These are phyloP conservation scores for Ramalina intermedia DNA, from an alignment of 495 filamentous ascomycete genomes.

Conservation along the genomic window DNA sequence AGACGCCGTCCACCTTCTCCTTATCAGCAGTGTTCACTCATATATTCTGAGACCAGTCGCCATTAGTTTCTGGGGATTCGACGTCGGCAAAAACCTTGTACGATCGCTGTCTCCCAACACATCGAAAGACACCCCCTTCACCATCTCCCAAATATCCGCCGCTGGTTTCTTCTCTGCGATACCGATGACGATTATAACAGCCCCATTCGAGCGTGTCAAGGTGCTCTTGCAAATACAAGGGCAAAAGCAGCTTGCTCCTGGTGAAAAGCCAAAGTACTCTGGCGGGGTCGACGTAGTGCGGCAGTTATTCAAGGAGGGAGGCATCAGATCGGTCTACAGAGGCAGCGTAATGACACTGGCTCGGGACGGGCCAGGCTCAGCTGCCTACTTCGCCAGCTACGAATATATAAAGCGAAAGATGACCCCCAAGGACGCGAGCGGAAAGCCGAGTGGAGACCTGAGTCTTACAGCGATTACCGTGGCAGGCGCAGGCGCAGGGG, in stretches of 20 bases:
- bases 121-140: slow-evolving; percentile 45
- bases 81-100: slow-evolving; percentile 82
- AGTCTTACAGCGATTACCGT: slow-evolving; percentile 69
- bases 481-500: slow-evolving; percentile 79
- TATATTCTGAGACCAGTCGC: slow-evolving; percentile 46
- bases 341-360: slow-evolving; percentile 84
- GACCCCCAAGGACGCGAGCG: slow-evolving; percentile 72
- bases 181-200: slow-evolving; percentile 94
- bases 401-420: slow-evolving; percentile 81
- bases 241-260: slow-evolving; percentile 69
- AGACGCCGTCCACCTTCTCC: slow-evolving; percentile 21
- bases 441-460: slow-evolving; percentile 46
- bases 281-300: slow-evolving; percentile 87
- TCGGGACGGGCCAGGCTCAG: slow-evolving; percentile 80
- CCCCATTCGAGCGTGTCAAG: slow-evolving; percentile 96
- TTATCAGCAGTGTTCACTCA: neutral
- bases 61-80: slow-evolving; percentile 97
- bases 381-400: slow-evolving; percentile 94
- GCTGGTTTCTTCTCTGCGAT: slow-evolving; percentile 97
- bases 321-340: slow-evolving; percentile 79
- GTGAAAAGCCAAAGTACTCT: slow-evolving; percentile 84
- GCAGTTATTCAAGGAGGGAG: slow-evolving; percentile 86
- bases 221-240: slow-evolving; percentile 96
- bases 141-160: slow-evolving; percentile 74
- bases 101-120: slow-evolving; percentile 39